Evolutionary conservation across 805 yeast species (phyloP), one percentile per base, ranked within the genome.

Genomic region (Schwanniomyces sp.): DNA sequence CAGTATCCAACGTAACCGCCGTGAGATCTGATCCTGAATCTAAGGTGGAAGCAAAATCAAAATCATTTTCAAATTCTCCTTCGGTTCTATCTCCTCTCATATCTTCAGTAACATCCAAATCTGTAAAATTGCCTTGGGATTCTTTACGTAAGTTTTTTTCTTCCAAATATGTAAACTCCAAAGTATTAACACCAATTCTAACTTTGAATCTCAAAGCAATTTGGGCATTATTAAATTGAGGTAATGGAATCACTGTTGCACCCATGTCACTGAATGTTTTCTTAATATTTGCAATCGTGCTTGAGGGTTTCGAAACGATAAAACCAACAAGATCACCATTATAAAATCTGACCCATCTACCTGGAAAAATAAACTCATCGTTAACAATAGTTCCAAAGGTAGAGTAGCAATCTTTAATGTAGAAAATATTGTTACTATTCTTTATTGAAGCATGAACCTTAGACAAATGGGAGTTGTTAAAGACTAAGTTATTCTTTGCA

Each of bases 311-410:
- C 26, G 65, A 52, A 28, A 73, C 54, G 28, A 72, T 65, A 43
- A 73, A 69, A 5, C 75, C 73, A 16, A 73, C 47, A 2, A 25
- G 40, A 50, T 72, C 76, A 16, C 63, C 65, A 40, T 53, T 41
- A 10, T 34, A 27, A 24, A 69, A 46, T 10, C 42, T 41, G 42
- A 52, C 46, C 55, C 52, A 49, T 17, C 37, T 43, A 26, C 48
- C 52, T 1, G 69, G 64, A 12, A 55, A 41, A 14, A 72, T 53
- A 24, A 59, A 57, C 7, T 57, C 42, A 26, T 59, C 56, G 47
- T 69, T 65, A 46, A 67, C 42, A 7, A 68, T 49, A 14, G 77
- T 72, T 1, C 78, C 78, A 54, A 71, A 72, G 16, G 72, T 69
- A 5, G 76, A 70, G 25, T 51, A 51, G 25, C 51, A 46, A 47